phyloP scores from a whole-genome alignment of 345 rosid genomes.

The Pistacia atlantica region DNA sequence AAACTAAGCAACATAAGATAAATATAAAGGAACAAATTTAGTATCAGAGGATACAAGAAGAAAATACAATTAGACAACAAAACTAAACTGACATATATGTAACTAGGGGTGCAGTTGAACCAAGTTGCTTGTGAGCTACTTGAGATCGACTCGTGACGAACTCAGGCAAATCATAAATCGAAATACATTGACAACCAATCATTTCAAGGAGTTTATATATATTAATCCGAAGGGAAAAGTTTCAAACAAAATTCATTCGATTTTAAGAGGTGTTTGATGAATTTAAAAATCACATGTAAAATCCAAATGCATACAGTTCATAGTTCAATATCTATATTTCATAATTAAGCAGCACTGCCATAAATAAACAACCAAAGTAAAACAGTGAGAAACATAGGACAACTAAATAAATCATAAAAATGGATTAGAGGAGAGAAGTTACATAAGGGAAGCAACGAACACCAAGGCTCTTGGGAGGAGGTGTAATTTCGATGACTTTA shows the following conservation, averaged over 20 bases:
- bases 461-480: constrained; percentile 92
- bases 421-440: constrained; percentile 21
- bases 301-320: not conserved
- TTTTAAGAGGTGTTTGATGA: not conserved
- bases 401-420: not conserved
- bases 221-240: too few species aligned
- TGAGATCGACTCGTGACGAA: too few species aligned
- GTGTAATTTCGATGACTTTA: constrained; percentile 88
- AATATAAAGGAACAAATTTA: too few species aligned
- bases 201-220: too few species aligned
- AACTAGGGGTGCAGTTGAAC: too few species aligned
- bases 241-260: not conserved
- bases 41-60: too few species aligned
- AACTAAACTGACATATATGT: too few species aligned
- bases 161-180: too few species aligned
- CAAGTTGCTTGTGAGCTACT: too few species aligned
- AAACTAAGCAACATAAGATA: too few species aligned
- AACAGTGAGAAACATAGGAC: not conserved
- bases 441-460: constrained; percentile 83
- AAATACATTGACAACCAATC: too few species aligned
- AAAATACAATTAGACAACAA: too few species aligned
- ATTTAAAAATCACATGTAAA: not conserved
- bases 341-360: not conserved
- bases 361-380: not conserved
- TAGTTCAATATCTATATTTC: not conserved